Evolutionary conservation across 768 basidiomycete species (phyloP).

Genomic region (Lepiota brunneoincarnata): DNA sequence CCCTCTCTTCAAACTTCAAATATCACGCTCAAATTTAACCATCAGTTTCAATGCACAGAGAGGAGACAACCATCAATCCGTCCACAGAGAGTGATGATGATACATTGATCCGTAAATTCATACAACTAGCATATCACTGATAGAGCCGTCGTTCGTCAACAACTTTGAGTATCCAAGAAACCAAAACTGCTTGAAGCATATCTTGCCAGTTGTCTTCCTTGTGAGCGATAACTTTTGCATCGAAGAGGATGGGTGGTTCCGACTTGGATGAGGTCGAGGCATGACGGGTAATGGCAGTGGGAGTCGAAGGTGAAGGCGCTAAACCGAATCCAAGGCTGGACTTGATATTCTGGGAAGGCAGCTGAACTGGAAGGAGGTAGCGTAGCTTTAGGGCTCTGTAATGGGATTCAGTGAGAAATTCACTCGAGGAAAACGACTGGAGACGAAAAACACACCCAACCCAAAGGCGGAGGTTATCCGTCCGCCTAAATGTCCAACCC

Average conservation of each 20-base stretch:
- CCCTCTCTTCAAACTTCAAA: no score
- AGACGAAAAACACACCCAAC: slow-evolving; percentile 58
- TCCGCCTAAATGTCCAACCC: slow-evolving; percentile 83
- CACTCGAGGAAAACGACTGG: neutral
- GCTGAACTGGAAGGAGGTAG: slow-evolving; percentile 69
- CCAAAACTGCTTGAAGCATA: slow-evolving; percentile 65
- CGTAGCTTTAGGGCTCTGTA: slow-evolving; percentile 77
- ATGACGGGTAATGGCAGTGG: slow-evolving; percentile 16
- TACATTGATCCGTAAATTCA: neutral
- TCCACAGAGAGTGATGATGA: neutral
- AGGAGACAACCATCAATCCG: neutral
- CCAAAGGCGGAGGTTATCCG: slow-evolving; percentile 84
- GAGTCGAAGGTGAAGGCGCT: slow-evolving; percentile 21
- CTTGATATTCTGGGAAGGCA: slow-evolving; percentile 38
- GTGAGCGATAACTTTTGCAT: slow-evolving; percentile 69
- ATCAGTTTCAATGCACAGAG: no score
- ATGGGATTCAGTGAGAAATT: slow-evolving; percentile 3
- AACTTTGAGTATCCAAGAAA: slow-evolving; percentile 66
- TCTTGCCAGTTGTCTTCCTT: slow-evolving; percentile 78
- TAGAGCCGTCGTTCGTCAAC: slow-evolving; percentile 48
- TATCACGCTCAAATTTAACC: no score
- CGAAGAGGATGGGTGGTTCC: slow-evolving; percentile 47
- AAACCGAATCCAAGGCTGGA: slow-evolving; percentile 16
- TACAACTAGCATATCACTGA: neutral
- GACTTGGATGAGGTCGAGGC: slow-evolving; percentile 17